These are phyloP conservation scores for Stenocarpella maydis DNA, from an alignment of 2,329 filamentous ascomycete species.

Conservation along the genomic window DNA sequence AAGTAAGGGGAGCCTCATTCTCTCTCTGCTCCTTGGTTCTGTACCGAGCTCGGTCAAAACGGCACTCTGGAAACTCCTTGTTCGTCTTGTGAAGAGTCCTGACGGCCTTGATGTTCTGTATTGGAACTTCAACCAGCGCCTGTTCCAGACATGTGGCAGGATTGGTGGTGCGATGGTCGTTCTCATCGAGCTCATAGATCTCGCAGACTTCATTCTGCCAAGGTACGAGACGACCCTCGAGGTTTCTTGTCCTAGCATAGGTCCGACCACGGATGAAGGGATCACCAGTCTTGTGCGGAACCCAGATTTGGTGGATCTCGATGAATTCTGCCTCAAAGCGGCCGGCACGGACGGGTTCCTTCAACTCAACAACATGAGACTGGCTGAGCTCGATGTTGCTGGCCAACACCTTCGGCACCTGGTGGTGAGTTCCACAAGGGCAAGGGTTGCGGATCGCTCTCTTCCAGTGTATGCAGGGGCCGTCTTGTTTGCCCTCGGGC, in stretches of 20 bases:
- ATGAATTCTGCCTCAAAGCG: constrained; percentile 38
- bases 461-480: constrained; percentile 22
- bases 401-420: constrained; percentile 29
- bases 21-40: constrained; percentile 38
- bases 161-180: constrained; percentile 44
- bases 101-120: constrained; percentile 48
- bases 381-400: constrained; percentile 26
- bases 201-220: constrained; percentile 54
- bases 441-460: constrained; percentile 32
- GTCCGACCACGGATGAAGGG: constrained; percentile 51
- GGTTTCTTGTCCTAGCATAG: constrained; percentile 46
- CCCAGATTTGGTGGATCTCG: constrained; percentile 50
- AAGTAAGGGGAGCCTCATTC: constrained; percentile 53
- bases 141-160: constrained; percentile 41
- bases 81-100: constrained; percentile 65
- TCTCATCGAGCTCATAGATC: constrained; percentile 50
- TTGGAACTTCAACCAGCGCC: constrained; percentile 51
- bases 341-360: constrained; percentile 36
- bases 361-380: constrained; percentile 39
- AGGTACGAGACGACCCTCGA: constrained; percentile 48
- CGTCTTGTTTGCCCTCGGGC: neutral
- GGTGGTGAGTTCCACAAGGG: constrained; percentile 20
- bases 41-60: constrained; percentile 40
- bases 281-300: constrained; percentile 48
- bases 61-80: constrained; percentile 51